Percentiles rank a stretch among this genome's conserved stretches.
phyloP scores from a whole-genome alignment of 805 yeast species.

The Candida xiaguanensis region DNA sequence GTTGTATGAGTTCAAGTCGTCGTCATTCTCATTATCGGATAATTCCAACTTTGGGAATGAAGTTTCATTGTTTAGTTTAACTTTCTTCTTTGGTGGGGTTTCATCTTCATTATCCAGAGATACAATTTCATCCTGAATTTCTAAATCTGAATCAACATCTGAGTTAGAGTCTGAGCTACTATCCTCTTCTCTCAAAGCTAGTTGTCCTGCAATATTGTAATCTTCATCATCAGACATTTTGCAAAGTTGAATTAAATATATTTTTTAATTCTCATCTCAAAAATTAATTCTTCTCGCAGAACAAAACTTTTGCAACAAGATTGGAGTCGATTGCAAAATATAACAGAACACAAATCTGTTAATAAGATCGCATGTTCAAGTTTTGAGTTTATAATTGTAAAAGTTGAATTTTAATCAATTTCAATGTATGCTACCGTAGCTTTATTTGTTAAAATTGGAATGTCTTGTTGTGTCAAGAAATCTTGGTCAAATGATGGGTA shows the following conservation, averaged over 20 bases:
- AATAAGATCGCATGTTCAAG: too few species aligned
- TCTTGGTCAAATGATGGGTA: too few species aligned
- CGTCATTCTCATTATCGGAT: slow-evolving; percentile 39
- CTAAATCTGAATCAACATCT: slow-evolving; percentile 18
- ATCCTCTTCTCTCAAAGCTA: slow-evolving; percentile 46
- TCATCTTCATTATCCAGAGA: slow-evolving; percentile 43
- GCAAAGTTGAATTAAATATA: neutral
- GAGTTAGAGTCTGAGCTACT: slow-evolving; percentile 30
- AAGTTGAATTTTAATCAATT: too few species aligned
- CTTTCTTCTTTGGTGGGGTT: slow-evolving; percentile 25
- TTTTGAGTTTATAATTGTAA: too few species aligned
- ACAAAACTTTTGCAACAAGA: neutral
- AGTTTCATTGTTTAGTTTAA: slow-evolving; percentile 9
- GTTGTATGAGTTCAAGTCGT: slow-evolving; percentile 34
- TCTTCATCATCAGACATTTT: slow-evolving; percentile 46
- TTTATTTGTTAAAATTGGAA: too few species aligned
- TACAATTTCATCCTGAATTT: slow-evolving; percentile 50
- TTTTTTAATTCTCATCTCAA: neutral
- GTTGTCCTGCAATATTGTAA: slow-evolving; percentile 59
- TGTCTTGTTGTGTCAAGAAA: too few species aligned
- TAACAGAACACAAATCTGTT: too few species aligned
- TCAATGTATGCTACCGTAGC: too few species aligned
- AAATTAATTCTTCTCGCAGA: neutral
- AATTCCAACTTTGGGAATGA: slow-evolving; percentile 51
- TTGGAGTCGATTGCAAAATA: too few species aligned